phyloP scores from a whole-genome alignment of 768 basidiomycete species.

The Cystobasidiopsis lactophilus region DNA sequence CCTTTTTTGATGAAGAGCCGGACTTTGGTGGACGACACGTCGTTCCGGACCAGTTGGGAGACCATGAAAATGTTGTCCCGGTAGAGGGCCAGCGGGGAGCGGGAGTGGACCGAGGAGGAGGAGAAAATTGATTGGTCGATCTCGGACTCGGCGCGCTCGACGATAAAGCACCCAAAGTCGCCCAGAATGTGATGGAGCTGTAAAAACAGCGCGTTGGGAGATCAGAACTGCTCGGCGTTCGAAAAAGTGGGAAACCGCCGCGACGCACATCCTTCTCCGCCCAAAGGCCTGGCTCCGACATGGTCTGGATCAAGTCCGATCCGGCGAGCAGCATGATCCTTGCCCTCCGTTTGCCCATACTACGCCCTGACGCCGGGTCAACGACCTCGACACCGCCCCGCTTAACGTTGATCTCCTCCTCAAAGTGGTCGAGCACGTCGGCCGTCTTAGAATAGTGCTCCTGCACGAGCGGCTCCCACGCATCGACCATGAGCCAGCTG shows the following conservation, averaged over 20 bases:
- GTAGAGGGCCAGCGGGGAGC: slow-evolving; percentile 29
- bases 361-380: neutral
- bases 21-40: slow-evolving; percentile 66
- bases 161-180: slow-evolving; percentile 77
- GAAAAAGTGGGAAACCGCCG: neutral
- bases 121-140: slow-evolving; percentile 28
- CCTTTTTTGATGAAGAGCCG: slow-evolving; percentile 32
- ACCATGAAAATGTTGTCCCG: slow-evolving; percentile 31
- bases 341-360: slow-evolving; percentile 43
- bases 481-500: slow-evolving; percentile 88
- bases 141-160: slow-evolving; percentile 83
- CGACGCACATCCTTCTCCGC: slow-evolving; percentile 65
- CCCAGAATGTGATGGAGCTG: slow-evolving; percentile 93
- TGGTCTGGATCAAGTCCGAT: slow-evolving; percentile 91
- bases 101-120: slow-evolving; percentile 18
- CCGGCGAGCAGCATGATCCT: slow-evolving; percentile 88
- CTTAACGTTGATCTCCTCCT: slow-evolving; percentile 72
- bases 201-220: slow-evolving; percentile 1
- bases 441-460: slow-evolving; percentile 77
- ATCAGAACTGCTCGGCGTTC: too few relatives aligned
- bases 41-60: slow-evolving; percentile 17
- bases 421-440: slow-evolving; percentile 89
- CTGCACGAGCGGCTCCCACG: slow-evolving; percentile 86
- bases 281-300: slow-evolving; percentile 98
- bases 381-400: slow-evolving; percentile 34